Evolutionary conservation across 2,329 filamentous ascomycete species (phyloP), one percentile per base, ranked within the genome.

Genomic region (Colletotrichum ledebouriae): DNA sequence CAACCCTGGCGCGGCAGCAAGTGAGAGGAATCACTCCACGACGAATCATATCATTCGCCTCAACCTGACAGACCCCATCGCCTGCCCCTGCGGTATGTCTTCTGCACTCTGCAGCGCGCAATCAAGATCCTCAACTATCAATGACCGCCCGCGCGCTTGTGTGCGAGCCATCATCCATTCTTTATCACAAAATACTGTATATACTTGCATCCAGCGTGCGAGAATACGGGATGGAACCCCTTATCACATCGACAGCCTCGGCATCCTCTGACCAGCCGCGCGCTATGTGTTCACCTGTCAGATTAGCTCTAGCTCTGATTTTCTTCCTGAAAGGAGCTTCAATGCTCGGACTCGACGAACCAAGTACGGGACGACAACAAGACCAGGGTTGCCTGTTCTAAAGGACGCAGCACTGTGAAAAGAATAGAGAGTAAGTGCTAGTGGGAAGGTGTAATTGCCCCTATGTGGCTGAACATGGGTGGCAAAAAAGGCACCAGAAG

Each of bases 21-120:
- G 17, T 56, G 59, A 52, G 47, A 55, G 17, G 39, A 46, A 41
- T 15, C 37, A 15, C 22, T 53, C 22, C 29, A 29, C 20, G 41
- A 29, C 60, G 29, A 68, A 68, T 68, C 53, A 59, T 13, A 15
- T 59, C 13, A 33, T 41, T 33, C 37, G 11, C 56, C 29, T 46
- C 42, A 59, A 59, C 59, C 59, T 67, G 55, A 61, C 68, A 66
- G 46, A 34, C 29, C 59, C 63, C 44, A 58, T 55, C 57, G 15
- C 34, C 53, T 49, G 61, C 62, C 67, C 34, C 50, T 67, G 64
- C 68, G 59, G 65, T 37, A 2, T 17, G 12, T 44, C 42, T 55
- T 62, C 59, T 67, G 59, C 44, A 37, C 59, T 12, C 37, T 34
- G 39, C 55, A 58, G 13, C 6, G 13, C 20, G 13, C 39, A 50